Conservation (phyloP, 257 asterid genomes). For the Lantana camara region DNA sequence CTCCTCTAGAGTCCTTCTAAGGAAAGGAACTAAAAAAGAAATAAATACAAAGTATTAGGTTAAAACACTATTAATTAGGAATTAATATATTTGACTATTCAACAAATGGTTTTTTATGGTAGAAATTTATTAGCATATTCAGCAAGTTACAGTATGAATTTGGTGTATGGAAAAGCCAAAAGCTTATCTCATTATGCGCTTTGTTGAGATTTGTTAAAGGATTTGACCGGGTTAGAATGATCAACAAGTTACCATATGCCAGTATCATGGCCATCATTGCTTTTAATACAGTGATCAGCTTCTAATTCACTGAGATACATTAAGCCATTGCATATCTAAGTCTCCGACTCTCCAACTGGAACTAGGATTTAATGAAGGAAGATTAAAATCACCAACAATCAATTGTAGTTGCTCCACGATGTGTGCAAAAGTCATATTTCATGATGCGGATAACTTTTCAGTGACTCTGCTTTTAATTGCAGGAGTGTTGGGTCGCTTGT, state of each 20-base stretch:
- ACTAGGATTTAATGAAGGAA: neutral
- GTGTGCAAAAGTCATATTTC: conserved; percentile 2
- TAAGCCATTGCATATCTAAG: no score
- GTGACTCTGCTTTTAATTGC: conserved; percentile 35
- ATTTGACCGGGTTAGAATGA: neutral
- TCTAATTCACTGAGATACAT: no score
- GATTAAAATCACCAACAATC: conserved; percentile 7
- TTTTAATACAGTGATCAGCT: no score
- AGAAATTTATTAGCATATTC: conserved; percentile 11
- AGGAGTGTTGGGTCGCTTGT: conserved; percentile 84
- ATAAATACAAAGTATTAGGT: no score
- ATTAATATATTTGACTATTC: no score
- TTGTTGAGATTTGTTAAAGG: neutral
- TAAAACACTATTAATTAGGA: no score
- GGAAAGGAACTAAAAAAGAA: no score
- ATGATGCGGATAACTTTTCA: conserved; percentile 21
- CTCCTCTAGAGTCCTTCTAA: no score
- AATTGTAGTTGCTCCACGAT: conserved; percentile 1
- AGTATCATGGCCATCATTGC: no score
- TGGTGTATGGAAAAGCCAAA: conserved; percentile 7
- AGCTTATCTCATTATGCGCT: neutral
- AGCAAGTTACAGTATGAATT: conserved; percentile 21
- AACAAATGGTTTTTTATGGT: conserved; percentile 6
- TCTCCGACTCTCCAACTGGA: no score
- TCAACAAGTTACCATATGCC: no score